Conservation (phyloP, 179 eudicot species). For the Pouteria campechiana region DNA sequence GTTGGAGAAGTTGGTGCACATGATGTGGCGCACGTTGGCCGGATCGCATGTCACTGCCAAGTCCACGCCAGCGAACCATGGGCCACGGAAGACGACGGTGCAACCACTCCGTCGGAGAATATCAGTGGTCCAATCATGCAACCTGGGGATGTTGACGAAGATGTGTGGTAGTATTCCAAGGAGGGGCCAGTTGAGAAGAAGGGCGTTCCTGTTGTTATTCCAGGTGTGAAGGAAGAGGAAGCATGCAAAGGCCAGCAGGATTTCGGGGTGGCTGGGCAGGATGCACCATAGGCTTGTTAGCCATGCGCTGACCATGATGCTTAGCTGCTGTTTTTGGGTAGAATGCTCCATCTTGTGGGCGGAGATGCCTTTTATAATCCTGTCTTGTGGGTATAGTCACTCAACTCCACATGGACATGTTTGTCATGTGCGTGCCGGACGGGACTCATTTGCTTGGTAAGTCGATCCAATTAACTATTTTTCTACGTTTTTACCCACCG, state of each 20-base stretch:
- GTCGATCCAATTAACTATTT: too few species aligned
- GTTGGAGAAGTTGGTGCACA: constrained; percentile 22
- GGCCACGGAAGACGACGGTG: constrained; percentile 16
- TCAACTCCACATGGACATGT: too few species aligned
- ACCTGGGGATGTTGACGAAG: constrained; percentile 10
- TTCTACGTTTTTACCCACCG: too few species aligned
- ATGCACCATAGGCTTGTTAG: too few species aligned
- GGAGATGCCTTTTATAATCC: too few species aligned
- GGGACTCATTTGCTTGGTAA: too few species aligned
- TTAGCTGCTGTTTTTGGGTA: too few species aligned
- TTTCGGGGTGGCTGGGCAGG: constrained; percentile 11
- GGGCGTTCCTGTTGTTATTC: constrained; percentile 6
- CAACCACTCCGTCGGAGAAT: constrained; percentile 4
- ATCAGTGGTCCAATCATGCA: constrained; percentile 16
- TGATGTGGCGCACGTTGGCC: constrained; percentile 18
- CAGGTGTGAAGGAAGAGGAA: constrained; percentile 16
- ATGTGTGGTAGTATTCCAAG: constrained; percentile 35
- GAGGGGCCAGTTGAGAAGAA: constrained; percentile 43
- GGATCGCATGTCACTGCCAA: constrained; percentile 21
- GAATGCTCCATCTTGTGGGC: too few species aligned
- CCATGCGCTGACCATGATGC: too few species aligned
- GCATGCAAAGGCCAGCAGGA: constrained; percentile 9
- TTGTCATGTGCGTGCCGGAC: too few species aligned
- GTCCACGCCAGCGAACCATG: constrained; percentile 15
- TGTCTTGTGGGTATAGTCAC: too few species aligned